Conservation (phyloP, 75 land plant species). For the Gnetum montanum region DNA sequence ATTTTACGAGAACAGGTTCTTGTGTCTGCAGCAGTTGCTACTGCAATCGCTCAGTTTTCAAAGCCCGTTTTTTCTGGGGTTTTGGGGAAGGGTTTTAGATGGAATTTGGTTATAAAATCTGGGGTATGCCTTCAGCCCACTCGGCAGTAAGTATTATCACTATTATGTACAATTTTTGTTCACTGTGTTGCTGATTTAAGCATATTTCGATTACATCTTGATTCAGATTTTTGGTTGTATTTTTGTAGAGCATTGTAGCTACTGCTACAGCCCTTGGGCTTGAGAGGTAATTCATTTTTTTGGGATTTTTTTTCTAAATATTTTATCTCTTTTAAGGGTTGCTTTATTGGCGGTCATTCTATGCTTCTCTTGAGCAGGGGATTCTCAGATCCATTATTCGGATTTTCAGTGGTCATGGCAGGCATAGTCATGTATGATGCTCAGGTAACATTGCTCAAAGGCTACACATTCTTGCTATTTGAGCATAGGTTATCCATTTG, state of each 20-base stretch:
- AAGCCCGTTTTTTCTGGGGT: conserved; percentile 69
- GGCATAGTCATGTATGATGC: conserved; percentile 89
- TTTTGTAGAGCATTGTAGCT: conserved; percentile 57
- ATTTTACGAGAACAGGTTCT: conserved; percentile 36
- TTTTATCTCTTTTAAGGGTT: neutral
- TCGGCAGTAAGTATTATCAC: conserved; percentile 46
- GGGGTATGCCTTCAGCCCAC: conserved; percentile 97
- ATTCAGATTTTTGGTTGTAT: neutral
- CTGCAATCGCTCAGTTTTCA: conserved; percentile 52
- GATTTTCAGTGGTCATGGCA: conserved; percentile 67
- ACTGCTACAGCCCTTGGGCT: conserved; percentile 70
- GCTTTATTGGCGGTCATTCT: no score
- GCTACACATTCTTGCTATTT: no score
- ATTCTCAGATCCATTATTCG: conserved; percentile 73
- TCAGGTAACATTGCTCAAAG: conserved; percentile 38
- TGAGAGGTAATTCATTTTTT: conserved; percentile 49
- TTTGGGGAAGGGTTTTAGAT: conserved; percentile 46
- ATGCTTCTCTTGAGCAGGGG: no score
- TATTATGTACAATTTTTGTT: neutral
- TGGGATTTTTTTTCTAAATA: neutral
- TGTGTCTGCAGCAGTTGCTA: conserved; percentile 44
- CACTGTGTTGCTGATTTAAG: neutral
- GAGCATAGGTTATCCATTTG: no score
- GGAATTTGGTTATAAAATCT: conserved; percentile 39
- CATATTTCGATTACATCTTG: neutral